These are phyloP conservation scores for Cylindricascospora bacillispora DNA, from an alignment of 1,139 yeast species.

Conservation along the genomic window DNA sequence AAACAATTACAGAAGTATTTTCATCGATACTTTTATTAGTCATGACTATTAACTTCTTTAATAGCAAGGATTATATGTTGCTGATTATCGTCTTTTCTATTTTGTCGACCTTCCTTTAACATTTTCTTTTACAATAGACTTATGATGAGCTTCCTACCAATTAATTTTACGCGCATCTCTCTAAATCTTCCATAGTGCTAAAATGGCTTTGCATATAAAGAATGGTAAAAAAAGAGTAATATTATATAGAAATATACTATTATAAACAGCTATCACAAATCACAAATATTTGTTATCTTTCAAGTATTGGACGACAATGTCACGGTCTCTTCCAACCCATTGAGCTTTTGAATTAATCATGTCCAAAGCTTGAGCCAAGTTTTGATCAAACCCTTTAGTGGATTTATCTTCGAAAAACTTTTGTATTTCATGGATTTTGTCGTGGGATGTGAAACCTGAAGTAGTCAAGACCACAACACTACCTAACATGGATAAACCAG, in stretches of 20 bases:
- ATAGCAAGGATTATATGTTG: too few relatives aligned
- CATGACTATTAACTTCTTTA: too few relatives aligned
- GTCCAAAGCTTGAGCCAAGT: constrained; percentile 62
- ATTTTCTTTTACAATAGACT: too few relatives aligned
- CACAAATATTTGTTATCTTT: constrained; percentile 31
- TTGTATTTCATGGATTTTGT: constrained; percentile 44
- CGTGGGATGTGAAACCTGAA: constrained; percentile 51
- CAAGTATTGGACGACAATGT: constrained; percentile 43
- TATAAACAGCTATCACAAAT: neutral
- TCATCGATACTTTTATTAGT: too few relatives aligned
- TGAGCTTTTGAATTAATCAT: constrained; percentile 46
- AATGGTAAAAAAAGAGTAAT: neutral
- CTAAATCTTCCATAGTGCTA: too few relatives aligned
- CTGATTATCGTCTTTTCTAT: too few relatives aligned
- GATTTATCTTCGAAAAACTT: constrained; percentile 48
- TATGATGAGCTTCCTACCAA: too few relatives aligned
- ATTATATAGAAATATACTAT: neutral
- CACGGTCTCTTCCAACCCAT: constrained; percentile 56
- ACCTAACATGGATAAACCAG: constrained; percentile 71
- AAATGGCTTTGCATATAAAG: neutral
- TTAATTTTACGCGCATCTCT: too few relatives aligned
- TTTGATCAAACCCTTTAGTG: constrained; percentile 64
- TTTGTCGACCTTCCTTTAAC: too few relatives aligned
- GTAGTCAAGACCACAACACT: constrained; percentile 52
- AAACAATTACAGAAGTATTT: too few relatives aligned